Base-by-base conservation (phyloP, 2,329 filamentous ascomycete genomes). In the Huntiella decipiens region DNA sequence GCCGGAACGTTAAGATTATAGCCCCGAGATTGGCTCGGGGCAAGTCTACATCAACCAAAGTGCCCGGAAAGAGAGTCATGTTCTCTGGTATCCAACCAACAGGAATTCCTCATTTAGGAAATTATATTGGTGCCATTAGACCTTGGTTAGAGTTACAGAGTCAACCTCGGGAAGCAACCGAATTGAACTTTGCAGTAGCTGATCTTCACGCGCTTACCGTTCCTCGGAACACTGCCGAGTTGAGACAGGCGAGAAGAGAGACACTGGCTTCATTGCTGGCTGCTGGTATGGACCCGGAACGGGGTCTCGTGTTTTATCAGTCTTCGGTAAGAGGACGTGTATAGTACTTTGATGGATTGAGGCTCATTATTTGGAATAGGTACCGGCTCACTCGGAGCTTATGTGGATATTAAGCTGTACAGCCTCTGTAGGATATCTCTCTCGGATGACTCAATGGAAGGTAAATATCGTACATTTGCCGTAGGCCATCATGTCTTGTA, bases 361-460 rank as follows among this genome's bases (percentile, higher is more conserved):
- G 8, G 32, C 22, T 36, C 2, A 17, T 3, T 17, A 13, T 42
- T 28, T 7, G 28, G 22, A 19, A 4, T 40, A 83, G 75, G 77
- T 87, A 2, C 68, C 77, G 13, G 77, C 79, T 40, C 91, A 96
- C 63, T 66, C 82, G 3, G 87, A 96, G 61, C 70, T 98, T 52
- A 93, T 94, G 82, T 98, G 91, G 91, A 86, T 96, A 56, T 64
- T 98, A 51, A 88, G 84, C 57, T 95, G 87, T 53, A 82, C 82
- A 44, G 83, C 91, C 17, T 88, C 83, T 4, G 86, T 91, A 61
- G 91, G 91, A 35, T 93, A 94, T 62, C 66, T 98, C n/a, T 81
- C 81, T 7, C 72, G 91, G n/a, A 98, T 98, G 91, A 96, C 91
- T 22, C 91, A 96, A 61, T 98, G 91, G 87, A 98, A 98, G 77